Conservation (phyloP, 164 flowering plant genomes). For the Berberis vulgaris region DNA sequence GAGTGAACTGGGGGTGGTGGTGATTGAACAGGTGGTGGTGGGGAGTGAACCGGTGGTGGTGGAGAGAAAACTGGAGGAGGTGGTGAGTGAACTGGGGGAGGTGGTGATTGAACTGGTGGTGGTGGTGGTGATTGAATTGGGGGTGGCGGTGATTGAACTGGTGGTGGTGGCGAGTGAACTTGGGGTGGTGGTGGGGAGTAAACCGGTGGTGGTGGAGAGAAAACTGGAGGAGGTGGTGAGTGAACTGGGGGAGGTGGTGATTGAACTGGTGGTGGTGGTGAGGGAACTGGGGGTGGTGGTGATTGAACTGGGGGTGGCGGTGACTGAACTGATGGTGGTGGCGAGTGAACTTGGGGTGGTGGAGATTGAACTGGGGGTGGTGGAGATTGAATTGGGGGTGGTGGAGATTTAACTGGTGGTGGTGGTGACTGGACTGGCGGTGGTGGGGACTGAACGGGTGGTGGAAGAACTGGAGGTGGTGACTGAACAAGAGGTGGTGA, state of each 20-base stretch:
- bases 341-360: too few species aligned
- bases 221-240: constrained; percentile 3
- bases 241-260: constrained; percentile 7
- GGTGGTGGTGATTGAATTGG: not conserved
- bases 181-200: constrained; percentile 2
- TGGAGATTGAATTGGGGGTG: too few species aligned
- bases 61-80: not conserved
- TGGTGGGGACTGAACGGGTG: too few species aligned
- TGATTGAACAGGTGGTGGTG: constrained; percentile 3
- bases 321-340: too few species aligned
- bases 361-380: too few species aligned
- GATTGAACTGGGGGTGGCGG: not conserved
- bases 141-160: not conserved
- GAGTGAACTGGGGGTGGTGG: constrained; percentile 4
- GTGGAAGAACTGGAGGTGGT: too few species aligned
- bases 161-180: not conserved
- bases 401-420: too few species aligned
- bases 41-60: not conserved
- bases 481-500: too few species aligned
- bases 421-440: too few species aligned
- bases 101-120: constrained; percentile 1
- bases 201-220: not conserved
- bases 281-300: constrained; percentile 2
- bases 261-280: not conserved
- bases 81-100: not conserved